These are phyloP conservation scores for Clausena lansium DNA, from an alignment of 345 rosid species.

Conservation along the genomic window DNA sequence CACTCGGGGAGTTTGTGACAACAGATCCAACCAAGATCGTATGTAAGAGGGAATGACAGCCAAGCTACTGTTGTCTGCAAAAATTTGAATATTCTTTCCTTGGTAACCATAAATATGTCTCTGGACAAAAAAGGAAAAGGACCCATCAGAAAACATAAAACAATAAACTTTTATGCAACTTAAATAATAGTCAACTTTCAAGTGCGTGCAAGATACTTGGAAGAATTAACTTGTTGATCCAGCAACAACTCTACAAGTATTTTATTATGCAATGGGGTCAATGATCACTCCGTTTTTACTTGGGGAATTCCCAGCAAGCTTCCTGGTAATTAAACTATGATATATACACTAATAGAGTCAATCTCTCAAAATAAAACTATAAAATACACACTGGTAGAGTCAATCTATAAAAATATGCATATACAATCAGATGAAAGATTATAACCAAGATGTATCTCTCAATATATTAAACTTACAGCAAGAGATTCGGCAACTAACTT, in stretches of 20 bases:
- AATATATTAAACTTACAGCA: conserved; percentile 56
- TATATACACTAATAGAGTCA: background rate
- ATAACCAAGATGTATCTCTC: background rate
- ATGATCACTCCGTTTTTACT: background rate
- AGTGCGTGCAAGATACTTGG: background rate
- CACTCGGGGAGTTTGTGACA: conserved; percentile 91
- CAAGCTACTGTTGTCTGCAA: conserved; percentile 82
- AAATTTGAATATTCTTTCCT: conserved; percentile 72
- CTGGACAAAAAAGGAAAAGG: conserved; percentile 34
- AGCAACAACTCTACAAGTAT: background rate
- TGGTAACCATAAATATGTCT: conserved; percentile 81
- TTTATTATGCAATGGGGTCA: background rate
- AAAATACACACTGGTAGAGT: background rate
- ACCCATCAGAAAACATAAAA: background rate
- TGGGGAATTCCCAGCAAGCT: background rate
- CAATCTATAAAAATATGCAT: background rate
- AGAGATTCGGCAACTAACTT: conserved; percentile 91
- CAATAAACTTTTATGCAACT: background rate
- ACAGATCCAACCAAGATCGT: conserved; percentile 76
- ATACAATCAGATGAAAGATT: conserved; percentile 6
- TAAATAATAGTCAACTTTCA: background rate
- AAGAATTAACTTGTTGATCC: conserved; percentile 3
- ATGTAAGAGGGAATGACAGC: conserved; percentile 78
- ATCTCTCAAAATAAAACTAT: background rate
- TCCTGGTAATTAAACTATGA: background rate